phyloP scores from a whole-genome alignment of 2,329 filamentous ascomycete genomes.

The Penicillium aurantiogriseum region DNA sequence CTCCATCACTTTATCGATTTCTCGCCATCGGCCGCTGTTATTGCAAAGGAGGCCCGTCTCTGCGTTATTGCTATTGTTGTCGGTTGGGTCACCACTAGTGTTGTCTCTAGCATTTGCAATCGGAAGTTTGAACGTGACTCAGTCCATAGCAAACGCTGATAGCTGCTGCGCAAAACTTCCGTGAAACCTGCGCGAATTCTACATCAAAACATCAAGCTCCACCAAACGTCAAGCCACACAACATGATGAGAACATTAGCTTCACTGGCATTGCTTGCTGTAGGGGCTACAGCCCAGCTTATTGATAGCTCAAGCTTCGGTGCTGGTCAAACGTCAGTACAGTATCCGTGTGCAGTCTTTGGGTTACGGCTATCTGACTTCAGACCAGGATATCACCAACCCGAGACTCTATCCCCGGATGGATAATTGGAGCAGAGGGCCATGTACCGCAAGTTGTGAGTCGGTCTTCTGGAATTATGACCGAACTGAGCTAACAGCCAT shows the following conservation, averaged over 20 bases:
- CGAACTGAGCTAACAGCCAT: conserved; percentile 14
- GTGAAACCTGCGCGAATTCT: neutral
- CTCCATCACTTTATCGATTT: conserved; percentile 54
- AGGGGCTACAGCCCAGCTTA: conserved; percentile 60
- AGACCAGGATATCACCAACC: conserved; percentile 59
- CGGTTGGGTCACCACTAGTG: conserved; percentile 45
- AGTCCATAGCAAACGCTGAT: conserved; percentile 9
- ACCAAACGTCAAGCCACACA: conserved; percentile 10
- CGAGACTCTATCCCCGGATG: conserved; percentile 55
- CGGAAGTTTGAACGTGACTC: conserved; percentile 15
- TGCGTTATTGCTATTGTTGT: conserved; percentile 51
- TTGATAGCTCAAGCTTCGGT: conserved; percentile 76
- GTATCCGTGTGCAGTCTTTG: neutral
- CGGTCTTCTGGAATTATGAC: too few species aligned
- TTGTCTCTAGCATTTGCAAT: conserved; percentile 35
- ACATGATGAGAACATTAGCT: conserved; percentile 43
- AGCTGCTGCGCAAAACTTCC: conserved; percentile 5
- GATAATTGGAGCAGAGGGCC: conserved; percentile 54
- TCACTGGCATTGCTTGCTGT: conserved; percentile 49
- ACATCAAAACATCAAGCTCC: neutral
- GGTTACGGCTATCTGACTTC: conserved; percentile 7
- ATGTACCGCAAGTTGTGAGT: conserved; percentile 53
- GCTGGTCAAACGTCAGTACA: conserved; percentile 59
- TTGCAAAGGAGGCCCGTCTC: conserved; percentile 53
- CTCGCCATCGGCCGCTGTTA: conserved; percentile 48